Percentiles rank a stretch among this genome's conserved stretches.
Evolutionary conservation across 176 grass and related monocot genomes (phyloP).

Genomic region (Phragmites australis): DNA sequence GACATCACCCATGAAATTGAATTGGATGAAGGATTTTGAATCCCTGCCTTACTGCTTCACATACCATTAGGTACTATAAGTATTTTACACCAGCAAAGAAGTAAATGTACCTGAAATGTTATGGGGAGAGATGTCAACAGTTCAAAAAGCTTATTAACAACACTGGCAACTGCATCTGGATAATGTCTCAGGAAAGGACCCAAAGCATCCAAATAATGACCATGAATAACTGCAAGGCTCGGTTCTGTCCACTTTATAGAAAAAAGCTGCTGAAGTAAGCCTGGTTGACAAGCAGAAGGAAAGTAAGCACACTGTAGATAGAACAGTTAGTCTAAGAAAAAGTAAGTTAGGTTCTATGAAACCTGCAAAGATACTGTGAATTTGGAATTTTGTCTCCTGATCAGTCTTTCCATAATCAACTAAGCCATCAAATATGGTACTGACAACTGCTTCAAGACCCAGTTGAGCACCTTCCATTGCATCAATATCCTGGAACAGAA

Average conservation of each 20-base stretch:
- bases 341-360: constrained; percentile 24
- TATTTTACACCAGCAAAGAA: constrained; percentile 17
- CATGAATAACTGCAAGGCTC: constrained; percentile 67
- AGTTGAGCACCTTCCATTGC: constrained; percentile 77
- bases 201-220: constrained; percentile 88
- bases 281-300: constrained; percentile 56
- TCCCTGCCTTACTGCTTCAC: not conserved
- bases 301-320: constrained; percentile 33
- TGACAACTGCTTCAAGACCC: constrained; percentile 76
- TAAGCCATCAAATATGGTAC: constrained; percentile 81
- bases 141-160: constrained; percentile 97
- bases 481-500: constrained; percentile 64
- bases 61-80: not conserved
- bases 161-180: constrained; percentile 78
- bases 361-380: constrained; percentile 85
- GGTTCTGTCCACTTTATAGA: constrained; percentile 86
- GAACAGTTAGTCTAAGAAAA: constrained; percentile 24
- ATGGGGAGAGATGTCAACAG: constrained; percentile 82
- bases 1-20: not conserved
- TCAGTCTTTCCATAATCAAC: constrained; percentile 54
- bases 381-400: constrained; percentile 65
- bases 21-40: constrained; percentile 3
- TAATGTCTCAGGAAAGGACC: constrained; percentile 83
- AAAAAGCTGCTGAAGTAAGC: constrained; percentile 88
- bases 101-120: constrained; percentile 61